These are phyloP conservation scores for Pythium rhizo-oryzae DNA, from an alignment of 352 stramenopile species.

Conservation along the genomic window DNA sequence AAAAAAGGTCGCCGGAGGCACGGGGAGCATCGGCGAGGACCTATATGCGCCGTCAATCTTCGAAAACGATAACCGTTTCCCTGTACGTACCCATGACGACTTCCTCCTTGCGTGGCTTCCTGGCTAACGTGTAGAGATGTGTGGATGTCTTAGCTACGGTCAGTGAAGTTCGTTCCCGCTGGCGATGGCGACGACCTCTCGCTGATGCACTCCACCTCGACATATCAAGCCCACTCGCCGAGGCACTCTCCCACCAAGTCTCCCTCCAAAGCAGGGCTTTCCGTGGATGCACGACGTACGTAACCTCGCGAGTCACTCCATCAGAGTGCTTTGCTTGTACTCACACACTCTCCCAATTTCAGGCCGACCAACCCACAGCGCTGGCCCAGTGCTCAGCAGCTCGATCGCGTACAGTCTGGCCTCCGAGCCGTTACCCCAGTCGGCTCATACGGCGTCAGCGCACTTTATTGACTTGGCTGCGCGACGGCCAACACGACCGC, in stretches of 20 bases:
- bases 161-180: conserved; percentile 44
- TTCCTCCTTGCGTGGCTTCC: neutral
- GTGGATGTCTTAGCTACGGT: conserved; percentile 36
- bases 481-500: conserved; percentile 39
- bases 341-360: neutral
- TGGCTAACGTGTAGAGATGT: neutral
- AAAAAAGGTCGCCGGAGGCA: neutral
- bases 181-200: conserved; percentile 37
- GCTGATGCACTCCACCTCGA: conserved; percentile 41
- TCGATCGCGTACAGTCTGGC: neutral
- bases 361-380: conserved; percentile 30
- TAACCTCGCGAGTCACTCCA: neutral
- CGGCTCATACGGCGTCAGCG: neutral
- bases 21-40: neutral
- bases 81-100: conserved; percentile 32
- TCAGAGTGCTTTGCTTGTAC: neutral
- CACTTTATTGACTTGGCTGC: conserved; percentile 21
- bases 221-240: neutral
- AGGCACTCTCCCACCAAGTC: conserved; percentile 19
- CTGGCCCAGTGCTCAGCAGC: conserved; percentile 5
- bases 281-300: conserved; percentile 22
- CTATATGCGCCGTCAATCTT: conserved; percentile 1
- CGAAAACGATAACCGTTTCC: conserved; percentile 45
- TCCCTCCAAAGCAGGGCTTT: conserved; percentile 8
- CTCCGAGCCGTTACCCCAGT: neutral